A percentile compares a stretch with the other conserved stretches of the same genome.
Evolutionary conservation across 768 basidiomycete species (phyloP).

Genomic region (Mycena sanguinolenta): DNA sequence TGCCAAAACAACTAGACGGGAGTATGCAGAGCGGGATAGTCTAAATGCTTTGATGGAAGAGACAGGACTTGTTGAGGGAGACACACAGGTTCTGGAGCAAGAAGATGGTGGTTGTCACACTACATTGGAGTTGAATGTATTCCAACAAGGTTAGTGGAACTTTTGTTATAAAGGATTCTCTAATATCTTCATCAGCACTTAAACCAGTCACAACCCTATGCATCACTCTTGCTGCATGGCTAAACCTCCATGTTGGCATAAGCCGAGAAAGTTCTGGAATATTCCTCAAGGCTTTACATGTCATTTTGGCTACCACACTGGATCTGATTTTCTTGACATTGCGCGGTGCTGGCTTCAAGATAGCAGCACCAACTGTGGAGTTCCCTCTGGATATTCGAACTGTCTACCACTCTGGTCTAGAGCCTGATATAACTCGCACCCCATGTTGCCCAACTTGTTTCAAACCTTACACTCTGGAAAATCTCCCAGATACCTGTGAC

Average conservation of each 20-base stretch:
- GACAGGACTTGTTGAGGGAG: too few relatives aligned
- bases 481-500: conserved; percentile 1
- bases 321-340: neutral
- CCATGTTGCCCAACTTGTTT: conserved; percentile 15
- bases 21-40: too few relatives aligned
- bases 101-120: too few relatives aligned
- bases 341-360: neutral
- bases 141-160: too few relatives aligned
- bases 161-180: too few relatives aligned
- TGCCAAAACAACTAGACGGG: too few relatives aligned
- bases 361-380: neutral
- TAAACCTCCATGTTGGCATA: neutral
- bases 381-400: neutral
- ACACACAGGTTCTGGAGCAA: too few relatives aligned
- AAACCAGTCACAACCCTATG: neutral
- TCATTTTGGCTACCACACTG: neutral
- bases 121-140: too few relatives aligned
- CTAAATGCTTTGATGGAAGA: too few relatives aligned
- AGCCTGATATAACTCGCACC: neutral
- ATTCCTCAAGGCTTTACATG: neutral
- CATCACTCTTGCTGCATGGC: neutral
- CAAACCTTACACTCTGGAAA: neutral
- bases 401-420: neutral
- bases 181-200: too few relatives aligned
- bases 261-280: neutral